phyloP scores from a whole-genome alignment of 352 stramenopile genomes.

The Globisporangium echinulatum region DNA sequence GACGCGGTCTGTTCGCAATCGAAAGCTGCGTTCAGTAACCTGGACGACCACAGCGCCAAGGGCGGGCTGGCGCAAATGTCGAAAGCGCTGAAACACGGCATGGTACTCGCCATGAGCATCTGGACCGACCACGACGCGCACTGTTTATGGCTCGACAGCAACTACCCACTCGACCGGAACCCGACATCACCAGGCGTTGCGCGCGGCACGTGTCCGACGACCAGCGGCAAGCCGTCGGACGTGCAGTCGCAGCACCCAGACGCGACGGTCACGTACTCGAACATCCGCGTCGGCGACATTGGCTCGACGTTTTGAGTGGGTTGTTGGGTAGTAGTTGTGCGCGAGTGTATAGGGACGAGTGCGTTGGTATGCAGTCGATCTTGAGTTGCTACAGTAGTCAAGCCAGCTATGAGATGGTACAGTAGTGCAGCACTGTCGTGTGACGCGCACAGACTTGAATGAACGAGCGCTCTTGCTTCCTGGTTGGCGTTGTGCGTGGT shows the following conservation, averaged over 20 bases:
- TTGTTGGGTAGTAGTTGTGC: too few species aligned
- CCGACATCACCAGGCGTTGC: slow-evolving; percentile 35
- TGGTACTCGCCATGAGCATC: slow-evolving; percentile 69
- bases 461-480: too few species aligned
- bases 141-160: slow-evolving; percentile 68
- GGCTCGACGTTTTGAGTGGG: slow-evolving; percentile 29
- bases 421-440: too few species aligned
- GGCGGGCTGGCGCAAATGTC: slow-evolving; percentile 53
- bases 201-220: slow-evolving; percentile 48
- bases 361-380: too few species aligned
- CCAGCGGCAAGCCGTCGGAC: slow-evolving; percentile 36
- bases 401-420: too few species aligned
- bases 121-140: slow-evolving; percentile 65
- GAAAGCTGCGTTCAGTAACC: slow-evolving; percentile 46
- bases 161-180: slow-evolving; percentile 36
- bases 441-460: too few species aligned
- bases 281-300: slow-evolving; percentile 68
- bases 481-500: too few species aligned
- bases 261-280: slow-evolving; percentile 61
- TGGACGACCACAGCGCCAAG: slow-evolving; percentile 41
- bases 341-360: too few species aligned
- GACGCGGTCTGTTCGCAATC: slow-evolving; percentile 36
- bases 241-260: slow-evolving; percentile 43
- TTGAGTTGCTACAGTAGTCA: too few species aligned
- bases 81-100: slow-evolving; percentile 40